Evolutionary conservation across 768 basidiomycete genomes (phyloP).

Genomic region (Xerocomellus intermedius): DNA sequence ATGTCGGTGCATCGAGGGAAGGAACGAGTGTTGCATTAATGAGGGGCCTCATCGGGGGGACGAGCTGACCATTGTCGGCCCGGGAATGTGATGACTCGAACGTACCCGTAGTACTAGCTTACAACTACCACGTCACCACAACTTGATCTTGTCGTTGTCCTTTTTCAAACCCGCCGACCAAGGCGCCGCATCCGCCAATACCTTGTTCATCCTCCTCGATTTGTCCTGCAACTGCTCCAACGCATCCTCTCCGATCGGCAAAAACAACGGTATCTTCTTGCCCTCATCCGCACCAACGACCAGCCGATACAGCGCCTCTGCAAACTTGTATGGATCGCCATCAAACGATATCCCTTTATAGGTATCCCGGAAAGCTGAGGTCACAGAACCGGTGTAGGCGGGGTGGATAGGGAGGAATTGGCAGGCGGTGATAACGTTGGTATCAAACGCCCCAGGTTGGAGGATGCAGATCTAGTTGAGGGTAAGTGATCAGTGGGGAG

Average conservation of each 20-base stretch:
- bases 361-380: neutral
- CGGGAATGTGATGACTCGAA: too few species aligned
- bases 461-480: slow-evolving; percentile 14
- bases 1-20: too few species aligned
- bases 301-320: slow-evolving; percentile 1
- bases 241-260: slow-evolving; percentile 14
- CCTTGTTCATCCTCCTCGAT: neutral
- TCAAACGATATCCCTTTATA: neutral
- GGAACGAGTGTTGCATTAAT: too few species aligned
- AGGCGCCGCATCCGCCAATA: neutral
- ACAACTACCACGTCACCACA: neutral
- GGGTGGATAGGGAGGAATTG: slow-evolving; percentile 5
- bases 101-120: too few species aligned
- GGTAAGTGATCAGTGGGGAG: neutral
- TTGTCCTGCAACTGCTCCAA: slow-evolving; percentile 1
- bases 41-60: too few species aligned
- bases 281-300: neutral
- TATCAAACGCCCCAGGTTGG: slow-evolving; percentile 17
- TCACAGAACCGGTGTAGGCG: slow-evolving; percentile 4
- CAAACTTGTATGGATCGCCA: slow-evolving; percentile 17
- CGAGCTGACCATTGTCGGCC: too few species aligned
- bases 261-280: slow-evolving; percentile 1
- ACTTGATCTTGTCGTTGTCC: neutral
- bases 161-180: slow-evolving; percentile 16
- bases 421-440: slow-evolving; percentile 1